Conservation (phyloP, 768 basidiomycete species). For the Nidula microcarpa region DNA sequence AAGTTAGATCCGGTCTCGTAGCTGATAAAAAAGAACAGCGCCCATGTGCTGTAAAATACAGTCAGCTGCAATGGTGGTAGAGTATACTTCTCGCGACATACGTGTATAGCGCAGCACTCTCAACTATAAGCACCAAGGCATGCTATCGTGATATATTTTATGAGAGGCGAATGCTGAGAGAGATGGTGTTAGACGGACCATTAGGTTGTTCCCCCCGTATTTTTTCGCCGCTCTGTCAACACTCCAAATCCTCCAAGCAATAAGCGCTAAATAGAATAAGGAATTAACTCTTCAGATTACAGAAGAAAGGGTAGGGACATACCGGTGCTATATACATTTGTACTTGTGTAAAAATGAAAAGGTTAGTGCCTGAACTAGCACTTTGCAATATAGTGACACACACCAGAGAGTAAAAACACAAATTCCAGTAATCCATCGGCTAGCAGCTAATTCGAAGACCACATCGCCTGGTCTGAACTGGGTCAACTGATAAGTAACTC, state of each 20-base stretch:
- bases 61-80: no score
- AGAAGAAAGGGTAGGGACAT: neutral
- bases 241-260: neutral
- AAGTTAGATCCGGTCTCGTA: constrained; percentile 9
- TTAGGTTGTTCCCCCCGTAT: neutral
- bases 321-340: neutral
- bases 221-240: neutral
- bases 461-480: neutral
- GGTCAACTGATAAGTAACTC: neutral
- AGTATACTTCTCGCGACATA: neutral
- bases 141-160: neutral
- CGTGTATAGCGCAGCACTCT: neutral
- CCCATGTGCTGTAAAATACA: constrained; percentile 11
- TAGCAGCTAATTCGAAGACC: neutral
- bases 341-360: neutral
- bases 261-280: neutral
- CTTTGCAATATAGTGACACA: neutral
- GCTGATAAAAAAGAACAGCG: constrained; percentile 8
- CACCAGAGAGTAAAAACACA: neutral
- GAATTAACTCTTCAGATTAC: neutral
- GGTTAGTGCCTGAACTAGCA: neutral
- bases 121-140: neutral
- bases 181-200: neutral
- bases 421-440: neutral
- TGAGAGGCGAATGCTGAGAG: neutral